These are phyloP conservation scores for Vigna nakashimae DNA, from an alignment of 306 rosid genomes.

Conservation along the genomic window DNA sequence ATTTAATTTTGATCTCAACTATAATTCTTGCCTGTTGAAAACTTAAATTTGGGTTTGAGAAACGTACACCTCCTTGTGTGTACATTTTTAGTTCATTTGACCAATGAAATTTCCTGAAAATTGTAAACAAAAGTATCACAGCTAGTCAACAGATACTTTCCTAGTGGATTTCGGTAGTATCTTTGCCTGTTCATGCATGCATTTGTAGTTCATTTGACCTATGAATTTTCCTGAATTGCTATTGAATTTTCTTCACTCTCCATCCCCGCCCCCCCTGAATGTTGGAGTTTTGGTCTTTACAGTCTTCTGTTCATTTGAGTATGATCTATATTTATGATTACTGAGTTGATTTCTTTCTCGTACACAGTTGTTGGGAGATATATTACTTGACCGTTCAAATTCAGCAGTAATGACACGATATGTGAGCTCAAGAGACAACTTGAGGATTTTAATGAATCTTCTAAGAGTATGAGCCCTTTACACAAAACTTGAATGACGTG, in stretches of 20 bases:
- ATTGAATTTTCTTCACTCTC: conserved; percentile 18
- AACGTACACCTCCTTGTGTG: not conserved
- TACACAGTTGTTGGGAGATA: conserved; percentile 92
- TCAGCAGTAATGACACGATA: conserved; percentile 96
- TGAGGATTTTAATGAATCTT: conserved; percentile 98
- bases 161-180: not conserved
- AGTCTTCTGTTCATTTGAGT: conserved; percentile 29
- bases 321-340: not conserved
- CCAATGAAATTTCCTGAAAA: conserved; percentile 18
- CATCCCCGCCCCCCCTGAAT: not conserved
- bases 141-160: conserved; percentile 17
- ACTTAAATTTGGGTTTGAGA: conserved; percentile 14
- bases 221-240: conserved; percentile 17
- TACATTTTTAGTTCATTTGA: not conserved
- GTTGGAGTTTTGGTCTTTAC: conserved; percentile 14
- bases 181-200: not conserved
- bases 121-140: not conserved
- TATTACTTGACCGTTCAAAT: conserved; percentile 92
- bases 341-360: conserved; percentile 39
- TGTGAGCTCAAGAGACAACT: conserved; percentile 97
- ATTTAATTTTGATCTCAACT: conserved; percentile 31
- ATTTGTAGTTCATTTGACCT: conserved; percentile 10
- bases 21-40: conserved; percentile 24
- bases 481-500: conserved; percentile 34
- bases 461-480: conserved; percentile 74